Evolutionary conservation across 306 rosid species (phyloP), one percentile per base, ranked within the genome.

Genomic region (Canavalia ensiformis): DNA sequence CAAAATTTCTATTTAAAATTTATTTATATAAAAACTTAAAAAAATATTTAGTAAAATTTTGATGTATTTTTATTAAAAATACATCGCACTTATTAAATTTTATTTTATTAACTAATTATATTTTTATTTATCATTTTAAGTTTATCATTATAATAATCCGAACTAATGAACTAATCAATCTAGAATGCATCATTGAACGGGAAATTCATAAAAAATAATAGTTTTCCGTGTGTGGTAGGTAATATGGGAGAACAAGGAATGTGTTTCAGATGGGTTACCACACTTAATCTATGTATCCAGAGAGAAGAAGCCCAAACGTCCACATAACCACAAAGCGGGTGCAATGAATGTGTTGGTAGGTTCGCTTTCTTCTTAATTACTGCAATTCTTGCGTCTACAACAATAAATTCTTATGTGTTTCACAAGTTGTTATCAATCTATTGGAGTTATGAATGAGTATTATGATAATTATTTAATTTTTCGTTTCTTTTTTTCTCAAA

Each of bases 341-440:
- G 97, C 97, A 62, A 89, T 94, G 97, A 94, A 94, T 59, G 92
- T 87, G 45, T 39, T 94, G 82, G 97, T 94, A 83, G 60, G 79
- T 41, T 60, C 11, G 0, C 2, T 37, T 57, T 33, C 37, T 42
- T 28, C 13, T 59, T n/a, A 29, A 45, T 35, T 41, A 5, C 28
- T 56, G 45, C 3, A 34, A 34, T 9, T 67, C 4, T 67, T 2
- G 10, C 9, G 9, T 65, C 5, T 10, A 31, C 33, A 34, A 7
- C 29, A 71, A 13, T 5, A 25, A 4, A 29, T 7, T 74, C 12
- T 33, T 33, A 7, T 2, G 67, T 52, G 58, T 18, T 18, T 18
- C 25, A 18, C 25, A 18, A 18, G 25, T 18, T 18, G 25, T 18
- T 18, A 18, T 18, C 25, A 18, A 18, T 18, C 25, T 18, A 18